Evolutionary conservation across 352 stramenopile genomes (phyloP).

Genomic region (Pythium coloratum): DNA sequence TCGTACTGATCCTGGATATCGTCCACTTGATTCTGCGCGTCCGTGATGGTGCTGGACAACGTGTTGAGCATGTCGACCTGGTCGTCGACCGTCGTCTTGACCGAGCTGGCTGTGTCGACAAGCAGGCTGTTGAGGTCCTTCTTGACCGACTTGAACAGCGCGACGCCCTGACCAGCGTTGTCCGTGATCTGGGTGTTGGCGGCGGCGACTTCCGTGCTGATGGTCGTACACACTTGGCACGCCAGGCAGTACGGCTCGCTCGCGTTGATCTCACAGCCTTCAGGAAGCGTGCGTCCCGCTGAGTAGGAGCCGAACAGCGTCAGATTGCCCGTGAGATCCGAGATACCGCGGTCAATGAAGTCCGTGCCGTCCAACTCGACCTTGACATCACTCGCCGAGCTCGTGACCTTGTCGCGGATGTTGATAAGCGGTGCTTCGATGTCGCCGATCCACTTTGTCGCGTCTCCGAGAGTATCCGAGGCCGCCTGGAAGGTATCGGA

Average conservation of each 20-base stretch:
- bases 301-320: conserved; percentile 32
- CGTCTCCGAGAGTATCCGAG: conserved; percentile 38
- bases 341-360: conserved; percentile 48
- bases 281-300: conserved; percentile 32
- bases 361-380: conserved; percentile 33
- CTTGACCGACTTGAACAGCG: conserved; percentile 35
- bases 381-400: conserved; percentile 34
- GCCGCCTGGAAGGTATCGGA: conserved; percentile 45
- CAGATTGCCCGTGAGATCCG: conserved; percentile 33
- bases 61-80: conserved; percentile 31
- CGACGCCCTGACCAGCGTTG: conserved; percentile 39
- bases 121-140: conserved; percentile 40
- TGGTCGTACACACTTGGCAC: conserved; percentile 39
- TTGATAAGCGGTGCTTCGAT: conserved; percentile 43
- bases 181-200: conserved; percentile 37
- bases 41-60: conserved; percentile 34
- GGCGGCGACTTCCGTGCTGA: conserved; percentile 32
- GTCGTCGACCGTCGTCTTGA: conserved; percentile 40
- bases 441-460: conserved; percentile 39
- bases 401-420: conserved; percentile 44
- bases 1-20: conserved; percentile 42
- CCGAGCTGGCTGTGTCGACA: conserved; percentile 34
- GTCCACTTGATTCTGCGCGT: conserved; percentile 33
- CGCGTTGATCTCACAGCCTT: conserved; percentile 26
- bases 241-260: conserved; percentile 35